These are phyloP conservation scores for Cryptosporidium sp. DNA, from an alignment of 169 alveolate genomes.

Conservation along the genomic window DNA sequence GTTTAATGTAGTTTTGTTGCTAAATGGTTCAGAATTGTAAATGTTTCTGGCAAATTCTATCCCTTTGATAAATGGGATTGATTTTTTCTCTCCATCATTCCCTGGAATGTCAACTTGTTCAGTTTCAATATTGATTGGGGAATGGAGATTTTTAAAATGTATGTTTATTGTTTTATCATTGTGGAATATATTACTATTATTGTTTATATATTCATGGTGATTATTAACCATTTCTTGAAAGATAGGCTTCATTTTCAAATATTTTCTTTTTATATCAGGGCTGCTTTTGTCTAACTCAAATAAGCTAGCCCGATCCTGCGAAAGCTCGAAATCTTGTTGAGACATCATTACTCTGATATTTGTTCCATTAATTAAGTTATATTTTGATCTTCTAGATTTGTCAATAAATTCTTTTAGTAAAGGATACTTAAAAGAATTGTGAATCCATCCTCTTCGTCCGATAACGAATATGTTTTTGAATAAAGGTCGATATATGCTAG, in stretches of 20 bases:
- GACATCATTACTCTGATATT: constrained; percentile 67
- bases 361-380: neutral
- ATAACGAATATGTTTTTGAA: constrained; percentile 54
- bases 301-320: neutral
- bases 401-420: constrained; percentile 45
- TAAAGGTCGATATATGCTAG: constrained; percentile 6
- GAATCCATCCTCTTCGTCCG: constrained; percentile 71
- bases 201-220: constrained; percentile 22
- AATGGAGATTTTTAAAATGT: constrained; percentile 5
- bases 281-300: constrained; percentile 12
- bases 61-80: constrained; percentile 47
- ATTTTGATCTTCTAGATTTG: constrained; percentile 24
- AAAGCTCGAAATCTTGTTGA: constrained; percentile 41
- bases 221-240: constrained; percentile 69
- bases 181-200: neutral
- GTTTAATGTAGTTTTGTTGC: neutral
- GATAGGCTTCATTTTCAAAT: constrained; percentile 9
- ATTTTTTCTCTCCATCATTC: neutral
- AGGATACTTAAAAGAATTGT: constrained; percentile 42
- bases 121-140: constrained; percentile 39
- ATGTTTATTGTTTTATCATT: constrained; percentile 25
- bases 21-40: neutral
- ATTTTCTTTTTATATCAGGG: neutral
- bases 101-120: constrained; percentile 4
- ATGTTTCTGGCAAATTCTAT: constrained; percentile 12